phyloP scores from a whole-genome alignment of 805 yeast genomes.

The Candida coquimbonensis region DNA sequence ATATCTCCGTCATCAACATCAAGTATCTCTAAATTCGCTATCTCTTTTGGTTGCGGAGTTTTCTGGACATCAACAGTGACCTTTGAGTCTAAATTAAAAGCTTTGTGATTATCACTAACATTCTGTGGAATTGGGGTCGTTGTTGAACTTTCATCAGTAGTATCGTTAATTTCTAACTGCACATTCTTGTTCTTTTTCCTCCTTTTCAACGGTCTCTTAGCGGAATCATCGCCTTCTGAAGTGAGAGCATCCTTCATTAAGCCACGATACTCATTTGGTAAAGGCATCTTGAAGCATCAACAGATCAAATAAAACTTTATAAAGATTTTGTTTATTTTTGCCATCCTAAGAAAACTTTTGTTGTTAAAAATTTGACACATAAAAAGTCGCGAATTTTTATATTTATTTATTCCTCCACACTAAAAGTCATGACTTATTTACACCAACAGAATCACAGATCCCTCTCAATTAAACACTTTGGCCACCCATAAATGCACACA shows the following conservation, averaged over 20 bases:
- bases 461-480: too few species aligned
- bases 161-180: conserved; percentile 7
- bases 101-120: neutral
- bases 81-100: neutral
- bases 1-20: conserved; percentile 3
- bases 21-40: conserved; percentile 4
- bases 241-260: conserved; percentile 16
- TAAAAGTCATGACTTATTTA: too few species aligned
- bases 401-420: too few species aligned
- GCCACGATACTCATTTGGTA: conserved; percentile 18
- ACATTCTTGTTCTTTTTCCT: conserved; percentile 7
- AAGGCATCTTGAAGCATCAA: neutral
- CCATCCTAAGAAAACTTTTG: neutral
- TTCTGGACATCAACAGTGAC: neutral
- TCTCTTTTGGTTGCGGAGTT: neutral
- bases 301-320: neutral
- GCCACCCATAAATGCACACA: too few species aligned
- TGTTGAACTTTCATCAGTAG: neutral
- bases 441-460: too few species aligned
- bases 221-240: neutral
- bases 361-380: neutral
- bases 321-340: neutral
- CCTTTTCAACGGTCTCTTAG: conserved; percentile 19
- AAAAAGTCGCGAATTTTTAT: neutral
- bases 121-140: neutral